Evolutionary conservation across 305 asterid species (phyloP), one percentile per base, ranked within the genome.

Genomic region (Fraxinus dipetala): DNA sequence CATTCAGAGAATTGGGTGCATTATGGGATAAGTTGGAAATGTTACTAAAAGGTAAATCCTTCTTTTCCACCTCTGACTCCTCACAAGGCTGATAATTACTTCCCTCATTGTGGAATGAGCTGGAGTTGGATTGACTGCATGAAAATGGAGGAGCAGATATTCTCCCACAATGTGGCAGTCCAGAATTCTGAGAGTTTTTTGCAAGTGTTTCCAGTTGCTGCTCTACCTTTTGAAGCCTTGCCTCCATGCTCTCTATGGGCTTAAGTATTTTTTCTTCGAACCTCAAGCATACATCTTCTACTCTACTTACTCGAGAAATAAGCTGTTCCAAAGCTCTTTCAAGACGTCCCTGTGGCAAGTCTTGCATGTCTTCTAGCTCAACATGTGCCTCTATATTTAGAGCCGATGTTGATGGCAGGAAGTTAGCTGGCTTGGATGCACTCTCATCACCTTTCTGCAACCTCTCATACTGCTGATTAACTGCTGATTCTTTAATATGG

Each of bases 261-360:
- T 85, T 90, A 90, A 94, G 84, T 91, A 96, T 80, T 86, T 89
- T 91, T 86, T 91, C 96, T 88, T 96, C 99, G 69, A 96, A 92
- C 84, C 96, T 92, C 89, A 90, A 87, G 88, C 91, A 94, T 80
- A 89, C 84, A 88, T 93, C 96, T 88, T 96, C 98, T 80, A 96
- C 90, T 87, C 89, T 88, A 86, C 90, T 89, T 80, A 93, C 89
- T 80, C 98, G 92, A 82, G 91, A 87, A 83, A 91, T 84, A 65
- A 94, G 92, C 85, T 89, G 97, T 78, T 90, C 97, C 89, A 95
- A 78, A 77, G 92, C 84, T 80, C 84, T 88, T 87, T 91, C 96
- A 81, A 92, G 85, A 65, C 81, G 86, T 45, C 77, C 86, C 10
- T 83, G 81, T 3, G 83, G 89, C 76, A 79, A 59, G 81, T 80